Percentiles rank a stretch among this genome's conserved stretches.
Conservation (phyloP, 148 eudicot species). For the Camellia sinensis region DNA sequence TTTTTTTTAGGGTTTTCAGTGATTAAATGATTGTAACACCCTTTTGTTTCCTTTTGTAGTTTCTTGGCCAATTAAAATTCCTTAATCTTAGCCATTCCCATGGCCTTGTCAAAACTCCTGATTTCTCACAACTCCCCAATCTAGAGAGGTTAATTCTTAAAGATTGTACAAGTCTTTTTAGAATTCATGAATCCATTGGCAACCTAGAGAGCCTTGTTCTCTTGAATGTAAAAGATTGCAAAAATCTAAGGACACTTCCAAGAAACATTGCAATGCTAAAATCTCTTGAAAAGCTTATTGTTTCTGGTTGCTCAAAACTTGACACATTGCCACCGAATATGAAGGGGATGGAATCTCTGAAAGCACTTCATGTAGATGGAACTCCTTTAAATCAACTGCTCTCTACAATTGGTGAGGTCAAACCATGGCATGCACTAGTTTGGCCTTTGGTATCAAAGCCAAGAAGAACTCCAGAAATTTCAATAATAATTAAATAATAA, state of each 20-base stretch:
- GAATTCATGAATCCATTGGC: neutral
- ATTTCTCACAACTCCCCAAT: neutral
- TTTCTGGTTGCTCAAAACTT: neutral
- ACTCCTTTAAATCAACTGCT: neutral
- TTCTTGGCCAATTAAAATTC: neutral
- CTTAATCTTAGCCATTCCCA: slow-evolving; percentile 9
- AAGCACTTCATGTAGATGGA: neutral
- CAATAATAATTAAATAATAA: no score
- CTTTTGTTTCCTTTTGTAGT: neutral
- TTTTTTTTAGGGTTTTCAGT: no score
- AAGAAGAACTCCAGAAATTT: neutral
- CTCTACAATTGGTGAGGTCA: neutral
- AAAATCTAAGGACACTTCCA: neutral
- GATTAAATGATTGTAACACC: neutral
- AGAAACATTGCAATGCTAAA: neutral
- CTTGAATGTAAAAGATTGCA: neutral
- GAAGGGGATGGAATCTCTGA: neutral
- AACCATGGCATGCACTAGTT: neutral
- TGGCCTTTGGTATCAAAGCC: neutral
- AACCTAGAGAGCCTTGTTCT: neutral
- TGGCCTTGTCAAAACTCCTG: neutral
- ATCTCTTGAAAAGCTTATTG: neutral
- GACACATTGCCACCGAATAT: neutral
- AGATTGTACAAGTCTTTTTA: no score
- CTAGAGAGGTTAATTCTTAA: neutral